These are phyloP conservation scores for Solanum ossicruentum DNA, from an alignment of 257 asterid genomes.

Conservation along the genomic window DNA sequence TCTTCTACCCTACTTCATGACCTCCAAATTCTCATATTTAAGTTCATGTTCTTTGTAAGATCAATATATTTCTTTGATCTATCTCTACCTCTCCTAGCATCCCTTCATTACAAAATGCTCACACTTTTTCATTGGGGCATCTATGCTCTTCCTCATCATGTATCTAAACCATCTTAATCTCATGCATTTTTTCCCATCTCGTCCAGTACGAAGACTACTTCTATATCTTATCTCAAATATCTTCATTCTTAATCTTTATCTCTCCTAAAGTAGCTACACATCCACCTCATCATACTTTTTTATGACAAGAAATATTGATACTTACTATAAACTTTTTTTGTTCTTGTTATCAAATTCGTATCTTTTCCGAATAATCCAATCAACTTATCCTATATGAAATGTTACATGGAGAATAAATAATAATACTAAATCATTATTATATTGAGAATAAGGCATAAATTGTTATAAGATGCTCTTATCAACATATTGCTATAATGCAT, in stretches of 20 bases:
- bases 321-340: not conserved
- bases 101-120: not conserved
- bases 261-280: no score
- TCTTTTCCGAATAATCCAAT: not conserved
- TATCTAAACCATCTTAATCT: not conserved
- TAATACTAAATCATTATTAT: not conserved
- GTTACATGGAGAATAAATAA: not conserved
- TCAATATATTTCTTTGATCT: no score
- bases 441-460: not conserved
- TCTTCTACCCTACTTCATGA: not conserved
- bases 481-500: not conserved
- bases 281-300: not conserved
- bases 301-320: no score
- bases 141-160: not conserved
- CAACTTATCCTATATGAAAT: not conserved
- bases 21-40: no score
- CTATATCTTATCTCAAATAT: no score
- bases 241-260: no score
- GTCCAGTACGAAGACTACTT: no score
- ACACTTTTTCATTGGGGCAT: no score
- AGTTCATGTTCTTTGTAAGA: no score
- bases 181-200: not conserved
- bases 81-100: no score
- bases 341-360: not conserved
- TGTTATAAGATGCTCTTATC: not conserved